Percentiles rank a stretch among this genome's conserved stretches.
Conservation (phyloP, 371 early-diverging fungal genomes). For the Chytridium lagenaria region DNA sequence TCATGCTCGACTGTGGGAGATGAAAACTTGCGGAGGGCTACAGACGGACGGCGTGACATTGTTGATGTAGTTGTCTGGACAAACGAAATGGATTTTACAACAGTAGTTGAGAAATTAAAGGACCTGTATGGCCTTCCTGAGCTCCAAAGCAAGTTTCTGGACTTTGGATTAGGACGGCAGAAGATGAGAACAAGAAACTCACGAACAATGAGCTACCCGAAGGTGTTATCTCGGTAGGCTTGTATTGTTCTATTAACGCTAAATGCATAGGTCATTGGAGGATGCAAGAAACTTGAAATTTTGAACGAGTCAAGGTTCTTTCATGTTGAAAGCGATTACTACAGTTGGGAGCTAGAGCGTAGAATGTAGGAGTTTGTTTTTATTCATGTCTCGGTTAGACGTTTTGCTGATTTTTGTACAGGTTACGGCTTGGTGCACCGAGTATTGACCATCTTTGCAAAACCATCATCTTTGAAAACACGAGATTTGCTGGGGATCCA, state of each 20-base stretch:
- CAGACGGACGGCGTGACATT: neutral
- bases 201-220: neutral
- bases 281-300: constrained; percentile 29
- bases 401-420: constrained; percentile 10
- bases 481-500: constrained; percentile 52
- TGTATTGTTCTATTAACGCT: neutral
- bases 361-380: constrained; percentile 53
- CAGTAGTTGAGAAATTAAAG: neutral
- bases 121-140: neutral
- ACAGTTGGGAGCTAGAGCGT: constrained; percentile 73
- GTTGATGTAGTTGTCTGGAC: no score
- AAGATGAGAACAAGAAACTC: neutral
- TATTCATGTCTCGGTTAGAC: no score
- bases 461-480: constrained; percentile 81
- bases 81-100: neutral
- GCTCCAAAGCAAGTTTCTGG: neutral
- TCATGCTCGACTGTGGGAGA: neutral
- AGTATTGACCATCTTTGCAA: constrained; percentile 80
- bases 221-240: constrained; percentile 2
- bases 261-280: constrained; percentile 30
- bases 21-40: neutral
- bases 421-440: constrained; percentile 69
- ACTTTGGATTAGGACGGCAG: neutral
- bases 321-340: constrained; percentile 63
- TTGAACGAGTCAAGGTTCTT: constrained; percentile 27